Conservation (phyloP, 805 yeast genomes). For the Schizosaccharomyces japonicus region DNA sequence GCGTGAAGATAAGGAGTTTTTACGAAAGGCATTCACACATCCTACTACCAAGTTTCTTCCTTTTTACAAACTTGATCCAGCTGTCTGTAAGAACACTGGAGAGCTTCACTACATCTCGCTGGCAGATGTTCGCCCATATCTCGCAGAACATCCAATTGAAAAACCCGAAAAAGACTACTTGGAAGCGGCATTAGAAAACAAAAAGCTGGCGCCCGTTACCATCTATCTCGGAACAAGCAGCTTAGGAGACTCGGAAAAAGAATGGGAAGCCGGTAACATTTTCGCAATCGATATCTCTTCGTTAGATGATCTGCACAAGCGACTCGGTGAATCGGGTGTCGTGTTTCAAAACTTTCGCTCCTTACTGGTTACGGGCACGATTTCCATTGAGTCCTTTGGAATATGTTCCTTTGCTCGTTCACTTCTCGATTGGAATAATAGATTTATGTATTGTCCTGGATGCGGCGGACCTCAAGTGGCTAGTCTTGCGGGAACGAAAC, state of each 20-base stretch:
- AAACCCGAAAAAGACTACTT: conserved; percentile 12
- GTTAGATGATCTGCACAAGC: neutral
- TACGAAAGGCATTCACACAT: conserved; percentile 23
- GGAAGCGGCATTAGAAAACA: conserved; percentile 15
- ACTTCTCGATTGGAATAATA: conserved; percentile 62
- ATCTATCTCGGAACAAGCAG: conserved; percentile 30
- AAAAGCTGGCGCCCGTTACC: conserved; percentile 9
- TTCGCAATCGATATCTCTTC: conserved; percentile 5
- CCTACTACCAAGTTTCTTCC: conserved; percentile 29
- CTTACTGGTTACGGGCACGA: neutral
- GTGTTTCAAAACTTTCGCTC: neutral
- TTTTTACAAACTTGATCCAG: conserved; percentile 13
- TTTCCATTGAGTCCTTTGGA: neutral
- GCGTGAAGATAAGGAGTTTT: conserved; percentile 30
- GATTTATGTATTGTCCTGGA: conserved; percentile 61
- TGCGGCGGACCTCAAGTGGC: conserved; percentile 35
- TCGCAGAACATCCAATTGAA: conserved; percentile 17
- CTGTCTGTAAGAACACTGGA: conserved; percentile 7
- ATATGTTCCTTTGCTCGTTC: conserved; percentile 46
- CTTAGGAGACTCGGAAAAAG: conserved; percentile 9
- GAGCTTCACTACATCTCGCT: conserved; percentile 17
- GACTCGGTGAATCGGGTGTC: neutral
- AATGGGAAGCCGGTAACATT: conserved; percentile 22
- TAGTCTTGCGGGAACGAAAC: conserved; percentile 22
- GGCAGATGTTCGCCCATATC: conserved; percentile 15